A percentile compares a stretch with the other conserved stretches of the same genome.
phyloP scores from a whole-genome alignment of 495 filamentous ascomycete genomes.

The Pseudoneurospora amorphoporcata region DNA sequence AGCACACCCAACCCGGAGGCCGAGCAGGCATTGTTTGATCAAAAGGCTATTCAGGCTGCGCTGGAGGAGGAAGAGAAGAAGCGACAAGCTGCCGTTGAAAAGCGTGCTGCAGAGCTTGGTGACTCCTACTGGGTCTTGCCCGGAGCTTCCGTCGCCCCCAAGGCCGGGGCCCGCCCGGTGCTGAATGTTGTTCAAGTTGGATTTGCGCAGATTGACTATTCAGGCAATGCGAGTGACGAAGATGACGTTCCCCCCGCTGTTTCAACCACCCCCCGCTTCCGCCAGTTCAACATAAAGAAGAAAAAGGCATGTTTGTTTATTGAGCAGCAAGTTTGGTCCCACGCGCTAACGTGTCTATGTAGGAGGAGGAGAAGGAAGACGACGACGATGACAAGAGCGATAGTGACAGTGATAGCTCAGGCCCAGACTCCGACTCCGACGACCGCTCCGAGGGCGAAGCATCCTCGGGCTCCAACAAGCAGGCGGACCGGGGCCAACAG shows the following conservation, averaged over 20 bases:
- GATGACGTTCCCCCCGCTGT: conserved; percentile 7
- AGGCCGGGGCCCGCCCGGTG: conserved; percentile 16
- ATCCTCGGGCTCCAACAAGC: conserved; percentile 1
- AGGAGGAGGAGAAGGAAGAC: conserved; percentile 5
- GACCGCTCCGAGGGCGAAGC: conserved; percentile 3
- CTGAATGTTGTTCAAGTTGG: conserved; percentile 39
- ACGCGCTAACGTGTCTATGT: background rate
- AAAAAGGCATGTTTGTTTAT: conserved; percentile 18
- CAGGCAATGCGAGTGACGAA: conserved; percentile 1
- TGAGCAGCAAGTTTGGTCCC: background rate
- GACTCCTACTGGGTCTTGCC: conserved; percentile 85
- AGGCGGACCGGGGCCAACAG: conserved; percentile 11
- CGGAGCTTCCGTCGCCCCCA: conserved; percentile 10
- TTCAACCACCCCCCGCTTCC: conserved; percentile 11
- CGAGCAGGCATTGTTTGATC: conserved; percentile 28
- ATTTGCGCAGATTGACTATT: conserved; percentile 36
- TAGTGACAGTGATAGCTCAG: conserved; percentile 9
- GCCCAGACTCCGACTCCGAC: background rate
- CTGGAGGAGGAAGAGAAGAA: conserved; percentile 66
- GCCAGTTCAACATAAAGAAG: conserved; percentile 36
- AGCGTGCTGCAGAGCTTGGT: conserved; percentile 60
- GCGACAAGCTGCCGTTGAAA: conserved; percentile 57
- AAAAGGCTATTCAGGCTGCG: conserved; percentile 52
- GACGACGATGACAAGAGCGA: conserved; percentile 9
- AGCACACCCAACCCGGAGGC: conserved; percentile 8